phyloP scores from a whole-genome alignment of 2,329 filamentous ascomycete genomes.

The Nemania serpens region DNA sequence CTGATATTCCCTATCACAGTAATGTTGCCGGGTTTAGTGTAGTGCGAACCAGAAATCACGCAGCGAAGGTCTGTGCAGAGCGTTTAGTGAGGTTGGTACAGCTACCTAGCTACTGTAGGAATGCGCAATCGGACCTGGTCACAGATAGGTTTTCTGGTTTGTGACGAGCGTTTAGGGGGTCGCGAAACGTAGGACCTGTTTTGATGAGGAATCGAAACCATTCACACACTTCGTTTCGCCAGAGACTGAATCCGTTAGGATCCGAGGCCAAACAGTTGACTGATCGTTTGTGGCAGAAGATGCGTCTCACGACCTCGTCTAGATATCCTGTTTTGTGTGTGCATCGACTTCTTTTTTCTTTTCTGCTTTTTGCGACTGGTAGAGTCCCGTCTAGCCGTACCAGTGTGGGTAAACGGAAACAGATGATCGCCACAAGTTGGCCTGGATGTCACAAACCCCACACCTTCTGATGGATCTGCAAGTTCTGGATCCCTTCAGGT shows the following conservation, averaged over 20 bases:
- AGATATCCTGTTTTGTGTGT: neutral
- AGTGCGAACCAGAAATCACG: slow-evolving; percentile 4
- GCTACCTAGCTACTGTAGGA: neutral
- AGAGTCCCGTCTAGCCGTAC: slow-evolving; percentile 16
- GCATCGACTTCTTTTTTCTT: neutral
- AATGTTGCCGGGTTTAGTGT: neutral
- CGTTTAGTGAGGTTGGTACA: neutral
- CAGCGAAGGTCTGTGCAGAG: neutral
- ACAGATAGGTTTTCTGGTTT: slow-evolving; percentile 5
- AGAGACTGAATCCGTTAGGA: neutral
- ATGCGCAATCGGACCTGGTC: slow-evolving; percentile 1
- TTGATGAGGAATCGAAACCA: neutral
- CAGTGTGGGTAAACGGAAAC: slow-evolving; percentile 3
- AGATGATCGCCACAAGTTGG: slow-evolving; percentile 13
- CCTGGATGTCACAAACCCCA: slow-evolving; percentile 4
- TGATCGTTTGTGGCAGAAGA: slow-evolving; percentile 8
- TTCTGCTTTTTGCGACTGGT: slow-evolving; percentile 7
- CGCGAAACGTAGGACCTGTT: slow-evolving; percentile 19
- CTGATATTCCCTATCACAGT: neutral
- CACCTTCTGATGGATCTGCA: slow-evolving; percentile 6
- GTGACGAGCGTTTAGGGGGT: slow-evolving; percentile 1
- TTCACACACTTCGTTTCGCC: slow-evolving; percentile 4
- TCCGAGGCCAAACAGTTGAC: slow-evolving; percentile 9
- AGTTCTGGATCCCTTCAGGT: slow-evolving; percentile 12
- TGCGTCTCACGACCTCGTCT: slow-evolving; percentile 2